Percentiles rank a stretch among this genome's conserved stretches.
phyloP scores from a whole-genome alignment of 176 grass and related monocot genomes.

The Oropetium thomaeum region DNA sequence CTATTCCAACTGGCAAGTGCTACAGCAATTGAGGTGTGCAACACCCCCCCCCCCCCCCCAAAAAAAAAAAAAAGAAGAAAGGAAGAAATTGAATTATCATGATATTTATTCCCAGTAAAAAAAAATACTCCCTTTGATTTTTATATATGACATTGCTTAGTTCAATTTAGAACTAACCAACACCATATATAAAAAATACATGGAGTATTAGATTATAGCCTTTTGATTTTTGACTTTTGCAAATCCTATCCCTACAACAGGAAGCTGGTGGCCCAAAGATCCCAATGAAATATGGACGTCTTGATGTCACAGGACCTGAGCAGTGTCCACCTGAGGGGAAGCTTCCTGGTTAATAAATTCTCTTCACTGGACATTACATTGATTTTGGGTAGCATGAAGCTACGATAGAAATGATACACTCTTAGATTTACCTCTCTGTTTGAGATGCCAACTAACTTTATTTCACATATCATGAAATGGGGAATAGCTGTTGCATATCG shows the following conservation, averaged over 20 bases:
- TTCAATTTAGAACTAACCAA: background rate
- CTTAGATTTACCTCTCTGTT: background rate
- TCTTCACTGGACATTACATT: background rate
- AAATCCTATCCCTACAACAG: slow-evolving; percentile 45
- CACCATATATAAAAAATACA: background rate
- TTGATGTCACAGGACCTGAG: slow-evolving; percentile 88
- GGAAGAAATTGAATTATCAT: slow-evolving; percentile 11
- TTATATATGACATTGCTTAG: background rate
- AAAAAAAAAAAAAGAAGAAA: too few relatives aligned
- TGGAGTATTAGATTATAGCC: background rate
- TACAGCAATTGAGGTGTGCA: slow-evolving; percentile 87
- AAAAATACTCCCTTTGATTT: background rate
- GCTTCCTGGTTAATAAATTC: slow-evolving; percentile 77
- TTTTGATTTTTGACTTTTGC: background rate
- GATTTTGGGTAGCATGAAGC: background rate
- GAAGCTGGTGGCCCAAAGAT: slow-evolving; percentile 93
- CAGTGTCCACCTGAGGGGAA: slow-evolving; percentile 92
- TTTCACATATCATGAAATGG: slow-evolving; percentile 14
- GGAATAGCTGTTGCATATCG: background rate
- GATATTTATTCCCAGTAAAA: slow-evolving; percentile 14
- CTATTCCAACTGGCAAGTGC: slow-evolving; percentile 97
- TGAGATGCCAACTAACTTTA: background rate
- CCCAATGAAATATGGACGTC: slow-evolving; percentile 86
- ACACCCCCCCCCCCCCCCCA: too few relatives aligned
- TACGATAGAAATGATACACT: background rate